A percentile compares a stretch with the other conserved stretches of the same genome.
These are phyloP conservation scores for Colletotrichum chrysophilum DNA, from an alignment of 2,329 filamentous ascomycete genomes.

Conservation along the genomic window DNA sequence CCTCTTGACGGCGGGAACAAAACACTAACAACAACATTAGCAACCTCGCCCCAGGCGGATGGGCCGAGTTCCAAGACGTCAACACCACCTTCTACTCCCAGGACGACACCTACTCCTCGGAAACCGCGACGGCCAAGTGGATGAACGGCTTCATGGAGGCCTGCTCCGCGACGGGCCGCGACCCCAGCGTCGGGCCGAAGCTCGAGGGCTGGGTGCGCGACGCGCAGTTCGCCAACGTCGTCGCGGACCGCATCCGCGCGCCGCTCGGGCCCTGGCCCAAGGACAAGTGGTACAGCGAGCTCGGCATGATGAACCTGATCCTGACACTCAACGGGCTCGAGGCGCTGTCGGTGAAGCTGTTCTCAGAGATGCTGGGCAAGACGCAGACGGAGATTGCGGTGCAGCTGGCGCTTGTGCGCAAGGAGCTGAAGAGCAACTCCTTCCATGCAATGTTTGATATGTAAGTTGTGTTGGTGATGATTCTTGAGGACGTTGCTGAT, in stretches of 20 bases:
- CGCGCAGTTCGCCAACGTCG: constrained; percentile 41
- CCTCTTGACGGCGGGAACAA: accelerated
- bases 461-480: constrained; percentile 1
- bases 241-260: constrained; percentile 30
- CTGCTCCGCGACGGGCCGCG: constrained; percentile 27
- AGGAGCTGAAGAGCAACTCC: constrained; percentile 30
- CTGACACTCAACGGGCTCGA: constrained; percentile 26
- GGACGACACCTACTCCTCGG: constrained; percentile 24
- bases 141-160: constrained; percentile 24
- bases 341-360: constrained; percentile 28
- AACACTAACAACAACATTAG: constrained; percentile 13
- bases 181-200: constrained; percentile 33
- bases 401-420: constrained; percentile 31
- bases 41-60: constrained; percentile 39
- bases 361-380: constrained; percentile 34
- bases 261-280: constrained; percentile 42
- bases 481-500: not conserved
- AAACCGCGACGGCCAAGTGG: constrained; percentile 20
- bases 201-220: constrained; percentile 37
- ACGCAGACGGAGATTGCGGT: constrained; percentile 27
- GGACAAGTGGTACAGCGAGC: constrained; percentile 31
- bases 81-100: constrained; percentile 25
- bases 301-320: constrained; percentile 28
- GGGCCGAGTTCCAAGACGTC: constrained; percentile 30
- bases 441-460: constrained; percentile 30